A percentile compares a stretch with the other conserved stretches of the same genome.
Evolutionary conservation across 192 early-diverging fungal species (phyloP).

Genomic region (Gigaspora rosea): DNA sequence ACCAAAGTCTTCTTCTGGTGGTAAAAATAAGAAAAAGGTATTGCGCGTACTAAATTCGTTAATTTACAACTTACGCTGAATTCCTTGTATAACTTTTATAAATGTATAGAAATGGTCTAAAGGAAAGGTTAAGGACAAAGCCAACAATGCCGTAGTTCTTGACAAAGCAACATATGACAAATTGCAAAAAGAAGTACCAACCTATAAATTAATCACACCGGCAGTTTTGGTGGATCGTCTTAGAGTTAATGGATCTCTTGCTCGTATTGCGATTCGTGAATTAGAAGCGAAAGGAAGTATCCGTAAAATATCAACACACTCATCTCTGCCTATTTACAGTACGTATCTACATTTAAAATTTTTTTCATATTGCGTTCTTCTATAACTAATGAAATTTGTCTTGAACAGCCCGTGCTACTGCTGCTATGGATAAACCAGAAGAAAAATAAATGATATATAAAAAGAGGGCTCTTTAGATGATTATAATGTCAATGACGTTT

Average conservation of each 20-base stretch:
- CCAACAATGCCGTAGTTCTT: conserved; percentile 98
- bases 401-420: conserved; percentile 26
- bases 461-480: background rate
- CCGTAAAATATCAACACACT: conserved; percentile 87
- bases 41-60: background rate
- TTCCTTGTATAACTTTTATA: background rate
- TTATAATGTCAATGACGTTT: too few species aligned
- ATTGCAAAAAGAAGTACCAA: conserved; percentile 99
- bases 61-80: background rate
- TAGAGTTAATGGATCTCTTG: conserved; percentile 95
- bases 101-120: conserved; percentile 96
- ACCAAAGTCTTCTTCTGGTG: conserved; percentile 58
- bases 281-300: conserved; percentile 91
- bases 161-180: conserved; percentile 98
- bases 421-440: conserved; percentile 22
- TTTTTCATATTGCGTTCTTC: background rate
- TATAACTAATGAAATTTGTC: background rate
- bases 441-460: background rate
- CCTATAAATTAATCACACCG: conserved; percentile 99
- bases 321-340: conserved; percentile 87
- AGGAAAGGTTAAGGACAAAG: conserved; percentile 99
- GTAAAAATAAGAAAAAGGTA: conserved; percentile 60
- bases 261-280: conserved; percentile 92
- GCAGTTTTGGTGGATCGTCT: conserved; percentile 99
- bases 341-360: conserved; percentile 2